These are phyloP conservation scores for Stentor coeruleus DNA, from an alignment of 73 alveolate genomes.

Conservation along the genomic window DNA sequence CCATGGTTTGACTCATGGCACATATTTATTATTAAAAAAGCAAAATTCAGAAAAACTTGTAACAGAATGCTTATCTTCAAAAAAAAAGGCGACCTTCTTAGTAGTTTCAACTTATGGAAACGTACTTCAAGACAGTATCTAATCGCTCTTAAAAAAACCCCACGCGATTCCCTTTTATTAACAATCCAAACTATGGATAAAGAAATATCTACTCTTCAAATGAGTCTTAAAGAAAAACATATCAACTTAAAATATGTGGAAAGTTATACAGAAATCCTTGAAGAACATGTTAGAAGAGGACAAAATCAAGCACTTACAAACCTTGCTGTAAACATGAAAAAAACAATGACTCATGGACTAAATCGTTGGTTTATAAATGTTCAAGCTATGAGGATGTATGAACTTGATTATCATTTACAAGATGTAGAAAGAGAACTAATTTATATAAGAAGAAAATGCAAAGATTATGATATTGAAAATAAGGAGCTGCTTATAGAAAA, in stretches of 20 bases:
- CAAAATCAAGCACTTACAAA: constrained; percentile 9
- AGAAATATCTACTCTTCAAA: background rate
- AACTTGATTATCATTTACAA: background rate
- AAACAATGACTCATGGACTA: background rate
- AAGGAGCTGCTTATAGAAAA: constrained; percentile 4
- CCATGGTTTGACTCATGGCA: background rate
- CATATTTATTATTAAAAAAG: background rate
- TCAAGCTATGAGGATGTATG: background rate
- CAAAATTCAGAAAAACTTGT: background rate
- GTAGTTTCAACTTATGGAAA: background rate
- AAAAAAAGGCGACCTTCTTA: background rate
- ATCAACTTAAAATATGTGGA: background rate
- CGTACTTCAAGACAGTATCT: background rate
- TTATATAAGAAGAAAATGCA: background rate
- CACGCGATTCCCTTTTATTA: background rate
- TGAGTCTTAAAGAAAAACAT: background rate
- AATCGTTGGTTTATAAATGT: background rate
- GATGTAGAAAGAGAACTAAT: background rate
- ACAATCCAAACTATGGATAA: background rate
- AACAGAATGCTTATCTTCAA: background rate
- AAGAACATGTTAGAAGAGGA: constrained; percentile 26
- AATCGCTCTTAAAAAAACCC: background rate
- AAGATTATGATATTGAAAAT: background rate
- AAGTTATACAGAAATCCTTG: background rate
- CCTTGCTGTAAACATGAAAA: background rate